Percentiles rank a stretch among this genome's conserved stretches.
Conservation (phyloP, 441 rosid genomes). For the Populus hybrid region DNA sequence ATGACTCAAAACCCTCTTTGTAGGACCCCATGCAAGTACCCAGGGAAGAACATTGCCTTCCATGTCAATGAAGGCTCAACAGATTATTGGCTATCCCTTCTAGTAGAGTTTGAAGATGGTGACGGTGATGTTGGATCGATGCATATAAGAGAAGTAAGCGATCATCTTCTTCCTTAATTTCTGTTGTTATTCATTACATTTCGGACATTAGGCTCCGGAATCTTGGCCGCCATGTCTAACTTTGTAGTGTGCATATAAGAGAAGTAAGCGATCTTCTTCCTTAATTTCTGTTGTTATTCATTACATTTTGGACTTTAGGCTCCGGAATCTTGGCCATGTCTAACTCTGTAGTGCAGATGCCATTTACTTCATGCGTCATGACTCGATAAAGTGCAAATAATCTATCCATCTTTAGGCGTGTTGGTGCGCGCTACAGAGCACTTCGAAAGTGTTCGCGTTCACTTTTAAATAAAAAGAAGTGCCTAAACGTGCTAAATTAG, state of each 20-base stretch:
- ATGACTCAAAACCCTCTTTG: not conserved
- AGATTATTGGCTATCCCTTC: constrained; percentile 76
- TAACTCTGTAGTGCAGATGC: not conserved
- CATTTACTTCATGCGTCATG: not conserved
- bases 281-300: not conserved
- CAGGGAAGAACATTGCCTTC: constrained; percentile 77
- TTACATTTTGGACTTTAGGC: not conserved
- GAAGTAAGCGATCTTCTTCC: constrained; percentile 29
- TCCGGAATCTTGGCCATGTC: not conserved
- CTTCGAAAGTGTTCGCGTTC: constrained; percentile 24
- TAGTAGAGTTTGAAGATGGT: constrained; percentile 88
- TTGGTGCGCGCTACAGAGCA: not conserved
- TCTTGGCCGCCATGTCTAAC: too few species aligned
- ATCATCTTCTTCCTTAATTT: not conserved
- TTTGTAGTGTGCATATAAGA: constrained; percentile 53
- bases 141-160: constrained; percentile 64
- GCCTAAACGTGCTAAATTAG: constrained; percentile 11
- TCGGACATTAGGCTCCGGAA: not conserved
- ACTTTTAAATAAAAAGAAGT: constrained; percentile 21
- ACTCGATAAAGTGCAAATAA: constrained; percentile 11
- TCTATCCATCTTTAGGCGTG: not conserved
- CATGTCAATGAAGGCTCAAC: constrained; percentile 90
- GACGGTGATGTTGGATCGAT: constrained; percentile 95
- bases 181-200: not conserved
- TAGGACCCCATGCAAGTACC: constrained; percentile 86